Conservation (phyloP, 768 basidiomycete species). For the Steccherinum ochraceum region DNA sequence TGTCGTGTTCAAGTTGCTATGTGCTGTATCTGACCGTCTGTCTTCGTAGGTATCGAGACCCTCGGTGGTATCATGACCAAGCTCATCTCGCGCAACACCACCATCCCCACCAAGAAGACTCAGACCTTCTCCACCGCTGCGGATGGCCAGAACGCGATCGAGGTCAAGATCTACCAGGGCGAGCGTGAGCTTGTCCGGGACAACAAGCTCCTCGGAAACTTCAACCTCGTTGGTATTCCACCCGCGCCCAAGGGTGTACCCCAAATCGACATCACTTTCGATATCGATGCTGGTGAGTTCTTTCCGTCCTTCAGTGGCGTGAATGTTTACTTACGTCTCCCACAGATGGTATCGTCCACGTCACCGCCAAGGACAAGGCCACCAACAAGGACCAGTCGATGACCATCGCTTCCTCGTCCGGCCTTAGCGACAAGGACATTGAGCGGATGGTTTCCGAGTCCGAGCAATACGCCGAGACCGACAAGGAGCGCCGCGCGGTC, state of each 20-base stretch:
- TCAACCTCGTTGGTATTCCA: conserved; percentile 98
- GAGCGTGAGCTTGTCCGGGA: conserved; percentile 98
- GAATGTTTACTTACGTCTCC: no score
- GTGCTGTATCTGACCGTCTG: background rate
- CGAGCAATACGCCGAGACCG: conserved; percentile 89
- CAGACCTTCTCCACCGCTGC: conserved; percentile 99
- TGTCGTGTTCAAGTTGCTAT: background rate
- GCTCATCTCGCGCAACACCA: conserved; percentile 96
- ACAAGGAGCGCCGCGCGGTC: conserved; percentile 79
- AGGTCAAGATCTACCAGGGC: conserved; percentile 99
- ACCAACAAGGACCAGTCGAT: conserved; percentile 88
- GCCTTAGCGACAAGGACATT: conserved; percentile 93
- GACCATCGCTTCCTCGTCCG: conserved; percentile 97
- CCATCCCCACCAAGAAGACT: conserved; percentile 99
- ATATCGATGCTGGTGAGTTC: conserved; percentile 85
- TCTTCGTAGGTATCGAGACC: conserved; percentile 72
- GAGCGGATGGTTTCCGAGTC: conserved; percentile 95
- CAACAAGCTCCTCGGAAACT: conserved; percentile 98
- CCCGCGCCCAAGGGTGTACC: conserved; percentile 72
- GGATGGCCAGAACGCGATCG: conserved; percentile 98
- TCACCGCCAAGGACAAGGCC: conserved; percentile 92
- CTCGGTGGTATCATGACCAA: conserved; percentile 99
- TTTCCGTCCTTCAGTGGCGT: conserved; percentile 1
- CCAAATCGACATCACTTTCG: conserved; percentile 84
- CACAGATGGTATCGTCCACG: conserved; percentile 92